These are phyloP conservation scores for Penicillium salamii DNA, from an alignment of 495 filamentous ascomycete genomes.

Conservation along the genomic window DNA sequence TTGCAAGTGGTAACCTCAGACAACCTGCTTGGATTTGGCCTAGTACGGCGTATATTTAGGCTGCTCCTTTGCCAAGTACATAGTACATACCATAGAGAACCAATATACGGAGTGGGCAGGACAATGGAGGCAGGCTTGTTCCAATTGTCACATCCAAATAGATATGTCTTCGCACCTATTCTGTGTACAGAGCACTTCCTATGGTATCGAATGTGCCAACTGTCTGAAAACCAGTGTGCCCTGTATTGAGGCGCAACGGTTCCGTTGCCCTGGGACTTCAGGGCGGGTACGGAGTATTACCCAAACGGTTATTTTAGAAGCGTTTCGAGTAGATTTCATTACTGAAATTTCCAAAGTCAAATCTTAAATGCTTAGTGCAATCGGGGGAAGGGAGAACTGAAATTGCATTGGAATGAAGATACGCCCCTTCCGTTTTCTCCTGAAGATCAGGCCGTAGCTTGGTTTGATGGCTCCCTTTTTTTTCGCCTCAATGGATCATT, in stretches of 20 bases:
- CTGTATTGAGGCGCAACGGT: conserved; percentile 24
- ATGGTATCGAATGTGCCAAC: too few relatives aligned
- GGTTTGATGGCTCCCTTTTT: not conserved
- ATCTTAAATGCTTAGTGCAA: not conserved
- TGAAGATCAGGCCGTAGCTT: conserved; percentile 20
- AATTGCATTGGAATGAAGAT: conserved; percentile 15
- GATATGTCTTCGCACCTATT: too few relatives aligned
- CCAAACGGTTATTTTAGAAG: not conserved
- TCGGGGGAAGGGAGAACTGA: conserved; percentile 2
- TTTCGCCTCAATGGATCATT: not conserved
- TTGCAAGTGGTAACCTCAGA: too few relatives aligned
- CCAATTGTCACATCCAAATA: too few relatives aligned
- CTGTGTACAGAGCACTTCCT: too few relatives aligned
- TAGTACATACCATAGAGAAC: too few relatives aligned
- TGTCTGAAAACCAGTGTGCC: too few relatives aligned
- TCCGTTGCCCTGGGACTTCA: conserved; percentile 21
- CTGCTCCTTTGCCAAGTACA: not conserved
- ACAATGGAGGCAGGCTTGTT: too few relatives aligned
- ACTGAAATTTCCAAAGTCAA: not conserved
- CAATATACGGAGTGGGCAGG: too few relatives aligned
- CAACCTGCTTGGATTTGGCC: too few relatives aligned
- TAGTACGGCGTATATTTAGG: too few relatives aligned
- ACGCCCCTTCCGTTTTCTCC: conserved; percentile 20
- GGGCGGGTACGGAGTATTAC: not conserved
- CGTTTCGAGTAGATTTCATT: not conserved